Evolutionary conservation across 805 yeast genomes (phyloP).

Genomic region (Lachancea thermotolerans): DNA sequence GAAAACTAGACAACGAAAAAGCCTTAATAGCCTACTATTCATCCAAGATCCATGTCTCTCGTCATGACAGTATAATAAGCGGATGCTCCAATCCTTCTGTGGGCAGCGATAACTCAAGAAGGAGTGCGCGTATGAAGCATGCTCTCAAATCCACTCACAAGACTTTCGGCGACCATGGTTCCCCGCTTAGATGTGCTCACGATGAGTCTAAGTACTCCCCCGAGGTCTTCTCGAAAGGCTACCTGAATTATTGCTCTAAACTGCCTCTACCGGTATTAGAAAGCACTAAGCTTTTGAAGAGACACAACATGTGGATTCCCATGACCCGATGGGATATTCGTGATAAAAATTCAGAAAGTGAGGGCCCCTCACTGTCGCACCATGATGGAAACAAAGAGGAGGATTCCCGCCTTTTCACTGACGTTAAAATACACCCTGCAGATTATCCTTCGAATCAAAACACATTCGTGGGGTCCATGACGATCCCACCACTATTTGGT

Average conservation of each 20-base stretch:
- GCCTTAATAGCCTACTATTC: conserved; percentile 5
- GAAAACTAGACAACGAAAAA: conserved; percentile 6
- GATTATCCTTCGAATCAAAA: conserved; percentile 17
- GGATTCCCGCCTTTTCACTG: not conserved
- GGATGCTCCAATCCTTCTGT: conserved; percentile 1
- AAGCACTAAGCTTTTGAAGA: conserved; percentile 13
- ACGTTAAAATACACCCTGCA: not conserved
- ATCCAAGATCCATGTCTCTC: conserved; percentile 3
- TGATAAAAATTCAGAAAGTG: not conserved
- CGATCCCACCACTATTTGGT: conserved; percentile 32
- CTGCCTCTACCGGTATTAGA: conserved; percentile 17
- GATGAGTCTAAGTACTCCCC: conserved; percentile 1
- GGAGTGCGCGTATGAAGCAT: conserved; percentile 3
- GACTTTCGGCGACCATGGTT: not conserved
- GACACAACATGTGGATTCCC: conserved; percentile 27
- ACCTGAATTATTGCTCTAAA: conserved; percentile 20
- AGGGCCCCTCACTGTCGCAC: not conserved
- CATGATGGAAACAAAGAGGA: not conserved
- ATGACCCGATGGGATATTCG: conserved; percentile 10
- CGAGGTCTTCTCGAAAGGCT: conserved; percentile 11
- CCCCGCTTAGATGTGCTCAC: not conserved
- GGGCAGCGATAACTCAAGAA: conserved; percentile 1
- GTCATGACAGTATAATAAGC: conserved; percentile 6
- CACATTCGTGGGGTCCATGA: conserved; percentile 22
- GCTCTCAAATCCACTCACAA: not conserved